These are phyloP conservation scores for Daldinia sp. DNA, from an alignment of 2,329 filamentous ascomycete genomes.

Conservation along the genomic window DNA sequence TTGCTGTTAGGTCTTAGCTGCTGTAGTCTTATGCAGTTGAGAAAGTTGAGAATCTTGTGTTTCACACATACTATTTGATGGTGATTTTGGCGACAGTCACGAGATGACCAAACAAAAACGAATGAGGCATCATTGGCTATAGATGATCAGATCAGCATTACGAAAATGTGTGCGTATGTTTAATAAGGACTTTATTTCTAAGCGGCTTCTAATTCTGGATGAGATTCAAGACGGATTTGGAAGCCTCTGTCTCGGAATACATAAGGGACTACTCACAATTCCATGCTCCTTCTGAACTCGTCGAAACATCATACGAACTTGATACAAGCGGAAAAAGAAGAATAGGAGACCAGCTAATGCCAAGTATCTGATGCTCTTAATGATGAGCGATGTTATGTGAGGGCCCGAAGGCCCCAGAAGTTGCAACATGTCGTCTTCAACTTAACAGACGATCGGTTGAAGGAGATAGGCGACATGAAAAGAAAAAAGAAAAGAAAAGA, in stretches of 20 bases:
- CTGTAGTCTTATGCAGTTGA: neutral
- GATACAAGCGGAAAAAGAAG: constrained; percentile 49
- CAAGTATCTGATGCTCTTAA: constrained; percentile 37
- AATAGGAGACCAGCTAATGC: constrained; percentile 33
- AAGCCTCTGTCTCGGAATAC: neutral
- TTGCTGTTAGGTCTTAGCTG: constrained; percentile 23
- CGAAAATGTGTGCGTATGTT: neutral
- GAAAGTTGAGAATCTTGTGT: neutral
- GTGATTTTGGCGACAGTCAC: constrained; percentile 43
- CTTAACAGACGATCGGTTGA: neutral
- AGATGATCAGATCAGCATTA: constrained; percentile 20
- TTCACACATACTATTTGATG: constrained; percentile 34
- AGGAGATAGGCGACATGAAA: neutral
- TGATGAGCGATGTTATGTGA: constrained; percentile 12
- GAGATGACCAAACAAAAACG: constrained; percentile 53
- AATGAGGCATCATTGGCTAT: constrained; percentile 54
- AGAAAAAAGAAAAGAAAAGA: neutral
- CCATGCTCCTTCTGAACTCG: constrained; percentile 45
- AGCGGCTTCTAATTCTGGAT: neutral
- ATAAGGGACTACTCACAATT: constrained; percentile 43
- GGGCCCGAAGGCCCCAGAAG: constrained; percentile 18
- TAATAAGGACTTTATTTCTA: neutral
- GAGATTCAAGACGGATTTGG: neutral
- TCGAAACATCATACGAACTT: constrained; percentile 46
- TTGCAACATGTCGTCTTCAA: constrained; percentile 19